Base-by-base conservation (phyloP, 2,329 filamentous ascomycete species). In the Myriosclerotinia curreyana region DNA sequence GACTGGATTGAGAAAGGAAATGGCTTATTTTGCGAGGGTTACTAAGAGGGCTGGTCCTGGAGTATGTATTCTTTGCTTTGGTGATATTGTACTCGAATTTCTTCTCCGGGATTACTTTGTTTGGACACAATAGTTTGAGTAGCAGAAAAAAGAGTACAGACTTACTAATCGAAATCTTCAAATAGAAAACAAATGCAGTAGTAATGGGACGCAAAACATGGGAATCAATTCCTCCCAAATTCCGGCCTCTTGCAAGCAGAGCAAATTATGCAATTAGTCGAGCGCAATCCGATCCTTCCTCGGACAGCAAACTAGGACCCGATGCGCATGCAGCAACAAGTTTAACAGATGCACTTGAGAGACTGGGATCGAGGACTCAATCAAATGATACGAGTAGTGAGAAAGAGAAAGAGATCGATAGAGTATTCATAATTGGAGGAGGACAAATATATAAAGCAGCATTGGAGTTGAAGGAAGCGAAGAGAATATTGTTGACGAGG, bases 121-220 rank as follows among this genome's bases (percentile, higher is more conserved):
- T 25, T 46, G 38, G 7, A 0, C 31, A 15, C 20, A 34, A 36
- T 4, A 34, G 2, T 36, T 58, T 1, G 54, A 5, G 12, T 22
- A 8, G 3, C 7, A 46, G 12, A 5, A 15, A 34, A 50, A 12
- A 14, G n/a, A 20, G 7, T 40, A n/a, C n/a, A n/a, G 51, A 58
- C 42, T 58, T 4, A 58, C 20, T 8, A 11, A 48, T 20, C 11
- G 28, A 0, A 25, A 58, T 25, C 9, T 17, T 48, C 48, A 8
- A 46, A 20, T 53, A 73, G 71, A 60, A 50, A 49, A 60, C 50
- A 6, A 94, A 93, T 76, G 90, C 91, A 22, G 91, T 98, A 60
- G 89, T 99, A 70, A 99, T 99, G 95, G 95, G 95, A 66, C 90
- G 95, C 73, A 97, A 96, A 77, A 99, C 95, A 0, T 99, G 94